phyloP scores from a whole-genome alignment of 371 early-diverging fungal genomes.

The Mortierella sp. region DNA sequence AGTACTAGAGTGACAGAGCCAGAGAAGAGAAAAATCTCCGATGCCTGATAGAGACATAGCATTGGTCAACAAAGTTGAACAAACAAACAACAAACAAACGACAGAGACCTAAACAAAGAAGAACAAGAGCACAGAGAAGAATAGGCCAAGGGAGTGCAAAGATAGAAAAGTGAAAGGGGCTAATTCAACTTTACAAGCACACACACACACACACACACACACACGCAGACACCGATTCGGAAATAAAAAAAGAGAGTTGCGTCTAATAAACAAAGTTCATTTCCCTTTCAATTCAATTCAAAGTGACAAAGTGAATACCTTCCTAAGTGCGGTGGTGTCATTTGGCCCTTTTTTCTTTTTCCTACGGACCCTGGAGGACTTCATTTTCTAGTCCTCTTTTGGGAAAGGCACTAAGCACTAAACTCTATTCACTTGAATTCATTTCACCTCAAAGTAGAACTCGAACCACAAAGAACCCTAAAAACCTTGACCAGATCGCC shows the following conservation, averaged over 20 bases:
- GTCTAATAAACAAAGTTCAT: background rate
- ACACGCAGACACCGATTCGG: too few relatives aligned
- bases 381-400: constrained; percentile 3
- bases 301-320: background rate
- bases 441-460: background rate
- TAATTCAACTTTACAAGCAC: too few relatives aligned
- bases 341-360: background rate
- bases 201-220: too few relatives aligned
- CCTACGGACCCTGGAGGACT: too few relatives aligned
- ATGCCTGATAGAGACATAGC: too few relatives aligned
- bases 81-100: background rate
- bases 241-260: background rate
- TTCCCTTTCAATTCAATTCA: background rate
- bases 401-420: too few relatives aligned
- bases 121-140: background rate
- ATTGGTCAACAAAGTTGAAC: background rate
- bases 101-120: background rate
- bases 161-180: too few relatives aligned
- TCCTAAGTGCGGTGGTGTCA: background rate
- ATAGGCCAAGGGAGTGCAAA: too few relatives aligned
- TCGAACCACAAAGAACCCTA: constrained; percentile 7
- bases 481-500: constrained; percentile 4
- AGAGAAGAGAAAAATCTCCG: constrained; percentile 3
- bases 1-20: background rate
- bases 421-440: background rate